Conservation (phyloP, 768 basidiomycete genomes). For the Harrya chromipes region DNA sequence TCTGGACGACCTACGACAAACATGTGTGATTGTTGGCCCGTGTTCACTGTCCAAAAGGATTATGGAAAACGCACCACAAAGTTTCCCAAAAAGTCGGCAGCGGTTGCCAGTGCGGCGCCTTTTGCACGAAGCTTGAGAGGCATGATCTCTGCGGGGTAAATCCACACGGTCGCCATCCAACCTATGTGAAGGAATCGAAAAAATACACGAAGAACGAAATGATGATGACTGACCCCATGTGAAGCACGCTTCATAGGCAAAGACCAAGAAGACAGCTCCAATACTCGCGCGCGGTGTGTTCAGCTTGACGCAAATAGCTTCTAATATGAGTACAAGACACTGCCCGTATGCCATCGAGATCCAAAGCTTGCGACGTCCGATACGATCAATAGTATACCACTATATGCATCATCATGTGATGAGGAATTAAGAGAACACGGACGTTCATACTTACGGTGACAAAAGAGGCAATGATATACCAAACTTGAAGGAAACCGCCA, state of each 20-base stretch:
- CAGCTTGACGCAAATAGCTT: slow-evolving; percentile 5
- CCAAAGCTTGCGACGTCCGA: slow-evolving; percentile 9
- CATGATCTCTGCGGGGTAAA: slow-evolving; percentile 8
- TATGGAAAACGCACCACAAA: slow-evolving; percentile 1
- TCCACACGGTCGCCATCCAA: slow-evolving; percentile 10
- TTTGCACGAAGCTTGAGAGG: slow-evolving; percentile 8
- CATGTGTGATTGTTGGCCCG: neutral
- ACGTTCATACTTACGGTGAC: neutral
- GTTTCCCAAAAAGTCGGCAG: slow-evolving; percentile 7
- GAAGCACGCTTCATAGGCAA: slow-evolving; percentile 8
- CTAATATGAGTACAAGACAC: slow-evolving; percentile 6
- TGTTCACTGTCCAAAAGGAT: too few relatives aligned
- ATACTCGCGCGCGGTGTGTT: slow-evolving; percentile 3
- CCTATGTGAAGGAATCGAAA: neutral
- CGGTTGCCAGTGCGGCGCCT: slow-evolving; percentile 3
- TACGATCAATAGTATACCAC: slow-evolving; percentile 8
- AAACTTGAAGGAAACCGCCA: slow-evolving; percentile 8
- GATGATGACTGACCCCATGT: slow-evolving; percentile 2
- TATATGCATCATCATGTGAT: neutral
- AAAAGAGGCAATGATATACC: slow-evolving; percentile 8
- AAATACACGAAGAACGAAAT: neutral
- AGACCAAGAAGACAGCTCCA: slow-evolving; percentile 8
- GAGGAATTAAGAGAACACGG: neutral
- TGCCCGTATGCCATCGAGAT: slow-evolving; percentile 9
- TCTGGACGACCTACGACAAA: slow-evolving; percentile 4